phyloP scores from a whole-genome alignment of 2,329 filamentous ascomycete genomes.

The Penicillium sp. region DNA sequence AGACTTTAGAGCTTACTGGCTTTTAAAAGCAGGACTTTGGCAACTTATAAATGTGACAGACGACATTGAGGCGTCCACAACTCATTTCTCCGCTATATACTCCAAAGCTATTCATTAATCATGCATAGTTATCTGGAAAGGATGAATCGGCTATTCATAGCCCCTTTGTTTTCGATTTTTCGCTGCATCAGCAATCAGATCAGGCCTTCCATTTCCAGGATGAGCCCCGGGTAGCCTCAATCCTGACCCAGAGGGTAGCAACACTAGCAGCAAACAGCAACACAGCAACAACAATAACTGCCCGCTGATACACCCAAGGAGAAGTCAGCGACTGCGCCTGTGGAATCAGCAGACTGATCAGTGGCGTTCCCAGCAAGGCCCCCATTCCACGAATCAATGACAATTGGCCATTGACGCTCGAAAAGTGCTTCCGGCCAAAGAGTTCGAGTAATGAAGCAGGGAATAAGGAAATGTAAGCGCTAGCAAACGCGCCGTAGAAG shows the following conservation, averaged over 20 bases:
- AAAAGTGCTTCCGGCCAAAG: conserved; percentile 36
- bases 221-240: background rate
- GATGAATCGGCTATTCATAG: too few species aligned
- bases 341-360: conserved; percentile 21
- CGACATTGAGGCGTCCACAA: too few species aligned
- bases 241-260: background rate
- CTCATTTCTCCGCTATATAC: too few species aligned
- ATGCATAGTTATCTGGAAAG: too few species aligned
- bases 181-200: background rate
- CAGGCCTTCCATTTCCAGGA: background rate
- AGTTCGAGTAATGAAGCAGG: conserved; percentile 35
- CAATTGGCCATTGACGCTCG: conserved; percentile 35
- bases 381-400: conserved; percentile 38
- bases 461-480: conserved; percentile 39
- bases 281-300: background rate
- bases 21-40: too few species aligned
- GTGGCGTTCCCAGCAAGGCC: conserved; percentile 36
- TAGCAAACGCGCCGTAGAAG: conserved; percentile 35
- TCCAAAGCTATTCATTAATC: too few species aligned
- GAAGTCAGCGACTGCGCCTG: background rate
- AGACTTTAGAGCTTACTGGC: too few species aligned
- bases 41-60: too few species aligned
- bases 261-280: background rate
- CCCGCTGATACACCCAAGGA: background rate
- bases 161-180: background rate